Percentiles rank a stretch among this genome's conserved stretches.
These are phyloP conservation scores for Globisporangium iwayamae DNA, from an alignment of 352 stramenopile species.

Conservation along the genomic window DNA sequence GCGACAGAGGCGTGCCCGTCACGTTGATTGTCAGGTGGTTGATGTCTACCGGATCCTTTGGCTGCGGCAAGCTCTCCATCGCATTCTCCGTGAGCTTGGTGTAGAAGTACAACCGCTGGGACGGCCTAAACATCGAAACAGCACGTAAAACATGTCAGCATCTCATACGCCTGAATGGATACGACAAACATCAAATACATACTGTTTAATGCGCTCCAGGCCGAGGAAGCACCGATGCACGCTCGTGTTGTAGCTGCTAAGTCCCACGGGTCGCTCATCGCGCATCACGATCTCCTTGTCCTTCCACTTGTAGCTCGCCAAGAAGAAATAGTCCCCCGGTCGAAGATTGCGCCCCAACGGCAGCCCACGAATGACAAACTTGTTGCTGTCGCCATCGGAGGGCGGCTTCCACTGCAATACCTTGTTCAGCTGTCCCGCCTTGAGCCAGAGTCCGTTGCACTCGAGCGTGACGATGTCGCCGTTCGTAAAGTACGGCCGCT, in stretches of 20 bases:
- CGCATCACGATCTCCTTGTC: conserved; percentile 85
- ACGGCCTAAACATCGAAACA: conserved; percentile 7
- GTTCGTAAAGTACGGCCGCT: conserved; percentile 75
- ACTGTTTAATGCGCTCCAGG: conserved; percentile 78
- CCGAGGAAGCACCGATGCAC: conserved; percentile 82
- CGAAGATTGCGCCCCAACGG: conserved; percentile 68
- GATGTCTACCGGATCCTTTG: conserved; percentile 52
- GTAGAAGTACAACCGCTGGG: conserved; percentile 77
- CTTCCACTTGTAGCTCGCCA: conserved; percentile 84
- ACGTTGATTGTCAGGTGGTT: conserved; percentile 68
- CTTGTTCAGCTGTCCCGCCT: conserved; percentile 67
- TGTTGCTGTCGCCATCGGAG: conserved; percentile 80
- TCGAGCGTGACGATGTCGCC: conserved; percentile 85
- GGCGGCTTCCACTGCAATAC: conserved; percentile 86
- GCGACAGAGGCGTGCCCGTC: conserved; percentile 32
- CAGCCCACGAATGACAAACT: conserved; percentile 82
- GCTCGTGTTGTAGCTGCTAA: conserved; percentile 84
- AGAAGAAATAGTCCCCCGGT: conserved; percentile 84
- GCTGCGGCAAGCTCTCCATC: conserved; percentile 55
- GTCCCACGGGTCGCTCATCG: conserved; percentile 67
- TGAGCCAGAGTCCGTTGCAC: conserved; percentile 85
- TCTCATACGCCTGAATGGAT: no score
- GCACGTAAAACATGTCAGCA: no score
- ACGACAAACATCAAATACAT: conserved; percentile 4
- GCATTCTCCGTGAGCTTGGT: conserved; percentile 78